Evolutionary conservation across 2,329 filamentous ascomycete genomes (phyloP), one percentile per base, ranked within the genome.

Genomic region (Fusarium nanum): DNA sequence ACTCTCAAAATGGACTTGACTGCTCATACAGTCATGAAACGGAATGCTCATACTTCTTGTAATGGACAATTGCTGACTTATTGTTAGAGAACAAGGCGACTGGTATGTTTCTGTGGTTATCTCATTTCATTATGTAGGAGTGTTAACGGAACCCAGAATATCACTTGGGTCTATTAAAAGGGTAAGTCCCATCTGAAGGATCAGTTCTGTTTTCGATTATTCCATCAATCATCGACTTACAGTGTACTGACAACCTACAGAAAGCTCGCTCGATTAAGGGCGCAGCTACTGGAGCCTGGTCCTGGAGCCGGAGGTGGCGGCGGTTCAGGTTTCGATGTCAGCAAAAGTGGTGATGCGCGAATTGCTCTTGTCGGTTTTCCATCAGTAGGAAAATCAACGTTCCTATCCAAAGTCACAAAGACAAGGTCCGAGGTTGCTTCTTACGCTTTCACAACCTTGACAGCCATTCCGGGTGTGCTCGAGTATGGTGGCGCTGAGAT

Each of bases 291-390:
- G 40, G 96, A 99, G 78, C 96, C 96, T 46, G 91, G 88, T 1
- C 91, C 92, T 5, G 94, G 94, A 42, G 85, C 92, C 12, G 93
- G 93, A 37, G 87, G 89, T 18, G 91, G 92, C 13, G 92, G 89
- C 18, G 95, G 96, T 25, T 83, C 91, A 5, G 96, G 96, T 12
- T 99, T 97, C 80, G 92, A 95, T 78, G 96, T 99, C 44, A 96
- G 92, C 80, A 99, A 99, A 83, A 95, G 92, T 72, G 96, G 96
- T 69, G 96, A 99, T 84, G 96, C 96, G 16, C 90, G 96, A 76
- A 98, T 99, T 82, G 94, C 97, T 3, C 89, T 99, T 4, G 97
- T 99, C 56, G 96, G 96, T n/a, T 99, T 99, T 76, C 96, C 97
- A 0, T 99, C 97, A 0, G 96, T 99, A 54, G 96, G 96, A 79